Conservation (phyloP, 2,329 filamentous ascomycete genomes). For the Botryotinia convoluta region DNA sequence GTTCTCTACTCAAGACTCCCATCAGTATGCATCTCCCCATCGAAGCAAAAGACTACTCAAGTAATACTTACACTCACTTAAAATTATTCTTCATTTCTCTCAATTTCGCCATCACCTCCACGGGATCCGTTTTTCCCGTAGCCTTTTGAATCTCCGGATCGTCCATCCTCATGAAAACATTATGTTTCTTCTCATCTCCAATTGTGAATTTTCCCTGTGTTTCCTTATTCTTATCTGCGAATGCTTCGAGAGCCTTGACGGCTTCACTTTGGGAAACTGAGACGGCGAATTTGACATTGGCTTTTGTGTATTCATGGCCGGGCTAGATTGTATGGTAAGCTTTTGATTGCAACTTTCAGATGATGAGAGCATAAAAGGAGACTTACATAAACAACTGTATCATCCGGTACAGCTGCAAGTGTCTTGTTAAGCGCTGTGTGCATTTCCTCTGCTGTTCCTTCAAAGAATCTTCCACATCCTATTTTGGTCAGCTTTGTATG, state of each 20-base stretch:
- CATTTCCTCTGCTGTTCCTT: slow-evolving; percentile 88
- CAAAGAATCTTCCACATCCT: slow-evolving; percentile 96
- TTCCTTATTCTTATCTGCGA: slow-evolving; percentile 75
- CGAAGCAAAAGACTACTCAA: not conserved
- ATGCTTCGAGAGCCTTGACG: slow-evolving; percentile 73
- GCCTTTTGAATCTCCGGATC: slow-evolving; percentile 82
- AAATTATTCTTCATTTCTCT: slow-evolving; percentile 82
- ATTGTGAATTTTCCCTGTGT: slow-evolving; percentile 97
- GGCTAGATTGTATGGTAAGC: slow-evolving; percentile 51
- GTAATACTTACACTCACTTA: slow-evolving; percentile 33
- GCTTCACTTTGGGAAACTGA: slow-evolving; percentile 72
- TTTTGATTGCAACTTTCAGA: slow-evolving; percentile 18
- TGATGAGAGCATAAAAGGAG: not conserved
- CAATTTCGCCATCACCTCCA: slow-evolving; percentile 81
- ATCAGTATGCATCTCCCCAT: not conserved
- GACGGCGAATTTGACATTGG: slow-evolving; percentile 84
- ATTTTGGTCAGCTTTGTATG: not conserved
- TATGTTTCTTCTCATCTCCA: slow-evolving; percentile 95
- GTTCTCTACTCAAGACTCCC: not conserved
- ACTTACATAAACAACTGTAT: slow-evolving; percentile 85
- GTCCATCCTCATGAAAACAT: slow-evolving; percentile 92
- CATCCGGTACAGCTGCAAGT: slow-evolving; percentile 76
- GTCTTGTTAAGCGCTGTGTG: slow-evolving; percentile 86
- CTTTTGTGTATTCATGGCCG: slow-evolving; percentile 97
- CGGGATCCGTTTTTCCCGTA: slow-evolving; percentile 75